Percentiles rank a stretch among this genome's conserved stretches.
phyloP scores from a whole-genome alignment of 108 stramenopile species.

The Nannochloropsis granulata region DNA sequence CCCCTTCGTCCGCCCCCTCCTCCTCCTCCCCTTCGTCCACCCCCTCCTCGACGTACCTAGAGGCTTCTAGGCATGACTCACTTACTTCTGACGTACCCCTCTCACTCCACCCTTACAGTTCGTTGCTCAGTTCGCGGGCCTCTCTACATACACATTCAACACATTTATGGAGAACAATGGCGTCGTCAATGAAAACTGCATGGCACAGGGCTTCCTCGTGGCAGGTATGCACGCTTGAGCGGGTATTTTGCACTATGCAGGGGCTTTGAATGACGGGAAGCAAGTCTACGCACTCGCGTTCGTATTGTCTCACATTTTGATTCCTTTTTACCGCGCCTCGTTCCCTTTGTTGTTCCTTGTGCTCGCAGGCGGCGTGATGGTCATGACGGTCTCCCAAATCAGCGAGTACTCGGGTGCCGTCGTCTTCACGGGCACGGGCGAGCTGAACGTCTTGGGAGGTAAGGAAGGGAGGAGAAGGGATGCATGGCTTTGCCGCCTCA shows the following conservation, averaged over 20 bases:
- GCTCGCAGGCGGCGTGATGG: not conserved
- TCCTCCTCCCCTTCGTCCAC: too few relatives aligned
- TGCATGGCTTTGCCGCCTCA: too few relatives aligned
- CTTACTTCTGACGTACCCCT: too few relatives aligned
- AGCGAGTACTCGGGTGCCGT: not conserved
- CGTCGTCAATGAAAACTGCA: not conserved
- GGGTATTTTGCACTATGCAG: too few relatives aligned
- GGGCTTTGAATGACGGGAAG: not conserved
- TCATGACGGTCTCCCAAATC: not conserved
- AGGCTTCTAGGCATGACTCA: too few relatives aligned
- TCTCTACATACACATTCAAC: not conserved
- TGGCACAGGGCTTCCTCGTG: not conserved
- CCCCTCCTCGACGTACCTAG: too few relatives aligned
- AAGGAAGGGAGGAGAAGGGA: not conserved
- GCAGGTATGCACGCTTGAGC: not conserved
- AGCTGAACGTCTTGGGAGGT: not conserved
- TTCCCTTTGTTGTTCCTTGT: too few relatives aligned
- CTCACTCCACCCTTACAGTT: not conserved
- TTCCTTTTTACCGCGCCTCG: not conserved
- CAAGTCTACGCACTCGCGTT: not conserved
- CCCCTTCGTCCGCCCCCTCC: too few relatives aligned
- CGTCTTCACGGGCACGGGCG: not conserved
- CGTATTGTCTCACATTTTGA: not conserved
- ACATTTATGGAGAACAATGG: not conserved
- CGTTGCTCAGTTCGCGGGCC: not conserved